Conservation (phyloP, 2,329 filamentous ascomycete species). For the Epichloe bromicola region DNA sequence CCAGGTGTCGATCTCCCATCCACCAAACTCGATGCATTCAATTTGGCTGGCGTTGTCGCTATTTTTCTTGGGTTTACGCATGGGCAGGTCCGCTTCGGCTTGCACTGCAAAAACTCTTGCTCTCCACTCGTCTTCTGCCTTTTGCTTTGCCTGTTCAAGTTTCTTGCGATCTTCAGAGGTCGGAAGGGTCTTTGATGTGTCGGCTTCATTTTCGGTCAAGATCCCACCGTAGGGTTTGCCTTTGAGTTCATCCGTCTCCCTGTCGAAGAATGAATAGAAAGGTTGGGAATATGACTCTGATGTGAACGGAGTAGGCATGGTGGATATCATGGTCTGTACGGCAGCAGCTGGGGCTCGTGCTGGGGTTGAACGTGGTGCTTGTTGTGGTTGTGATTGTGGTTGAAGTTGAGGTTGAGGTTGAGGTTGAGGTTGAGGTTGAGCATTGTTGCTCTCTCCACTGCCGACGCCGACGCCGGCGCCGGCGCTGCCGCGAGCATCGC, state of each 20-base stretch:
- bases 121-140: conserved; percentile 86
- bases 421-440: too few relatives aligned
- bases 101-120: conserved; percentile 47
- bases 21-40: conserved; percentile 96
- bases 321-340: conserved; percentile 9
- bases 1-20: conserved; percentile 97
- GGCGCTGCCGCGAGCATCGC: conserved; percentile 1
- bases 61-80: conserved; percentile 58
- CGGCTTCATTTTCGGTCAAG: conserved; percentile 74
- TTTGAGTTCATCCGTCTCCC: conserved; percentile 77
- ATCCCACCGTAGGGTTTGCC: conserved; percentile 94
- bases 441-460: not conserved
- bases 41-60: conserved; percentile 90
- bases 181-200: conserved; percentile 81
- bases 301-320: conserved; percentile 43
- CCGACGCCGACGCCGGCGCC: conserved; percentile 5
- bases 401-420: too few relatives aligned
- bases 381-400: not conserved
- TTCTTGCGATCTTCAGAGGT: conserved; percentile 65
- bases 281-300: conserved; percentile 55
- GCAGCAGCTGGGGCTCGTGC: conserved; percentile 6
- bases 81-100: conserved; percentile 46
- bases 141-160: conserved; percentile 82
- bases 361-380: conserved; percentile 12
- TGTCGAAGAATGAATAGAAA: conserved; percentile 81